Evolutionary conservation across 805 yeast genomes (phyloP), one percentile per base, ranked within the genome.

Genomic region (Kuraishia hungarica): DNA sequence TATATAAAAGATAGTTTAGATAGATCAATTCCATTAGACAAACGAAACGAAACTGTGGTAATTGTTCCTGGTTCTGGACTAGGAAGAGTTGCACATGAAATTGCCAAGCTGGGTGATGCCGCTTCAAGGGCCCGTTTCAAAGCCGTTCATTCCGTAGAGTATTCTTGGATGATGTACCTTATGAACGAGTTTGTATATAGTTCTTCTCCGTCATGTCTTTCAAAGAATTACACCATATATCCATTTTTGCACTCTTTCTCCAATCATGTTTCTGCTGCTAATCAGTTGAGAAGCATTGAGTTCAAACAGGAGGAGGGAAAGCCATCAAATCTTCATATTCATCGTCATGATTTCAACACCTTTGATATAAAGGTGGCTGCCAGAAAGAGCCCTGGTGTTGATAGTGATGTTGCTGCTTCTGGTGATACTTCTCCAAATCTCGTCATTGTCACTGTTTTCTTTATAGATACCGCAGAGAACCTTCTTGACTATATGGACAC

Each of bases 401-500:
- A 8, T 59, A 22, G 10, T 10, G 29, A 26, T 5, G 29, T 10
- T 2, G 43, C 21, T 2, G 54, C 57, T 10, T 61, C 63, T 35
- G n/a, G 43, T 17, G 43, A 35, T 17, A 56, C 62, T 2, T 71
- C 72, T 50, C 77, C 79, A 2, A 77, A 77, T 55, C 70, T 86
- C 21, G 77, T 86, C 4, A 73, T 87, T 1, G 80, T 84, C 2
- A 77, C 88, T 0, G 86, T 86, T 3, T 93, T 87, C 64, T 92
- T 93, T 70, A 75, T 93, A 26, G 98, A 93, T 68, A 93, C 98
- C 0, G 97, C 97, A 0, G 96, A 89, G 62, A 89, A 92, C 63
- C 65, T 89, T 52, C 74, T 93, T 59, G 85, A 82, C 48, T 92
- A 92, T 67, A 68, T 93, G 54, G 86, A 86, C 54, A 70, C 86